phyloP scores from a whole-genome alignment of 192 early-diverging fungal genomes.

The Lunasporangiospora selenospora region DNA sequence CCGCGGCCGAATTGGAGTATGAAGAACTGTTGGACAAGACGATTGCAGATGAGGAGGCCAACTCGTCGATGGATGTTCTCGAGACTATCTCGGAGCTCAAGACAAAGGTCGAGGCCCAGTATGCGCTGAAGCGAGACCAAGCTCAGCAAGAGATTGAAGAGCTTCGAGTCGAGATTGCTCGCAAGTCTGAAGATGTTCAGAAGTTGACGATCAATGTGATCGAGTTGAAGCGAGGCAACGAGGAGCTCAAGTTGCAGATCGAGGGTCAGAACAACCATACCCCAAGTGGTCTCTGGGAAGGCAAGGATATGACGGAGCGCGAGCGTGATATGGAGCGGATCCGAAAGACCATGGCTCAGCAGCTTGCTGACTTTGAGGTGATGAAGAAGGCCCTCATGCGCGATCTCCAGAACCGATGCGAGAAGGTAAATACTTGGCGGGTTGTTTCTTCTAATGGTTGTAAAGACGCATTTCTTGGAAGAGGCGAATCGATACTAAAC shows the following conservation, averaged over 20 bases:
- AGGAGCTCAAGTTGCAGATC: constrained; percentile 63
- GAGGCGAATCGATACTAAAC: no score
- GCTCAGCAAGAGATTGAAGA: constrained; percentile 79
- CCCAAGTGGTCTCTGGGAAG: constrained; percentile 41
- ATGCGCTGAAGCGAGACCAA: constrained; percentile 76
- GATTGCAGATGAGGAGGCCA: constrained; percentile 74
- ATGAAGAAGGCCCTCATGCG: constrained; percentile 99
- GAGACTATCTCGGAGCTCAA: constrained; percentile 87
- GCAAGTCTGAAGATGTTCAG: constrained; percentile 71
- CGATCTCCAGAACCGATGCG: constrained; percentile 96
- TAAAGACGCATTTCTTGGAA: no score
- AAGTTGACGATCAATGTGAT: constrained; percentile 63
- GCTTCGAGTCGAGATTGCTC: constrained; percentile 70
- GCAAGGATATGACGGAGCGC: constrained; percentile 61
- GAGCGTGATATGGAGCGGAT: constrained; percentile 84
- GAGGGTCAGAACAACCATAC: constrained; percentile 31
- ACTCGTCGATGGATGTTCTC: constrained; percentile 58
- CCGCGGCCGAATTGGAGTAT: constrained; percentile 79
- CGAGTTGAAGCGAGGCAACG: constrained; percentile 67
- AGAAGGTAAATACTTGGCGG: constrained; percentile 57
- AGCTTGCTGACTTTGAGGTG: constrained; percentile 93
- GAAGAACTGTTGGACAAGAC: constrained; percentile 79
- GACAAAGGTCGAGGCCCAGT: constrained; percentile 86
- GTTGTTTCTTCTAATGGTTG: background rate
- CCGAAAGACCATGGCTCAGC: constrained; percentile 76